Base-by-base conservation (phyloP, 352 stramenopile species). In the Thraustochytrium sp. region DNA sequence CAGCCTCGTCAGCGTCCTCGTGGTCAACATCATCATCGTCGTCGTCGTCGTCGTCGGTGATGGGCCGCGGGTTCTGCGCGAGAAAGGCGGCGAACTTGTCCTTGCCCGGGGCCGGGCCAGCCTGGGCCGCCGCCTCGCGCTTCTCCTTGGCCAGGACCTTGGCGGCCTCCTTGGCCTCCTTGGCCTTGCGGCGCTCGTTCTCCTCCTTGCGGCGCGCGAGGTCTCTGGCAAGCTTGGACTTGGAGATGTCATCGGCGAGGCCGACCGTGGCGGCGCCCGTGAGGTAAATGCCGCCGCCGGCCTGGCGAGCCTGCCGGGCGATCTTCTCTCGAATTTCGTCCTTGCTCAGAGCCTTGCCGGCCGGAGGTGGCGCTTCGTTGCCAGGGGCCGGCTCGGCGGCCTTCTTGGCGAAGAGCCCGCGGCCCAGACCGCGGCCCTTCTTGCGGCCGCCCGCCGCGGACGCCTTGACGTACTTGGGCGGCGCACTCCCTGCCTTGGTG, bases 181-280 rank as follows among this genome's bases (percentile, higher is more conserved):
- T 53, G 34, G 31, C 48, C 42, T 64, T 61, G 34, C 40, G 31
- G 18, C 53, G 31, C 44, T 68, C 68, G 23, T 55, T 46, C 51
- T 80, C 68, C 16, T 46, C 68, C 38, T 61, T 65, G 31, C 68
- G 68, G 4, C 26, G 5, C 13, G 34, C 34, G 13, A 80, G 53
- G 13, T 42, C 31, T 8, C 31, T 13, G 37, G 68, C 68, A 8
- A 80, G 49, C 38, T 80, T 80, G 9, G 68, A 80, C 68, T 80
- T 80, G 18, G 34, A 34, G 31, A 80, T 65, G 23, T 80, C 68
- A 16, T 80, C 68, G 31, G n/a, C 68, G 18, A 80, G 51, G 9
- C 68, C 68, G 31, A 80, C 68, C 13, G 68, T 80, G 11, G 68
- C 68, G 4, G 68, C 68, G 34, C 68, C 68, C 21, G 68, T 80